Evolutionary conservation across 176 grass and related monocot species (phyloP).

Genomic region (Typha latifolia): DNA sequence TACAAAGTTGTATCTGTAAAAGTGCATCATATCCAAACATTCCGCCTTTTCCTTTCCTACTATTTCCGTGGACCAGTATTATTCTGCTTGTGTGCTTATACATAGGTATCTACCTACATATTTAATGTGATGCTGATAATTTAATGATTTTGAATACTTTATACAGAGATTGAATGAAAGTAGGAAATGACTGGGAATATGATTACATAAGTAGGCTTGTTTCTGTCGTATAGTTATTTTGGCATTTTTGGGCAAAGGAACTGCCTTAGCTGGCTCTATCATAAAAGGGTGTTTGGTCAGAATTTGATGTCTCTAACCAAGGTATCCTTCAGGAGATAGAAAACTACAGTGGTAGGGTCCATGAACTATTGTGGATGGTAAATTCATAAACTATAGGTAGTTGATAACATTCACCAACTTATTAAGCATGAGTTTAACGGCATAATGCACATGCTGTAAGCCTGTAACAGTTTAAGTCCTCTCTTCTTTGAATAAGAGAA

Average conservation of each 20-base stretch:
- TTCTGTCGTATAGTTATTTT: constrained; percentile 8
- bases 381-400: constrained; percentile 17
- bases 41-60: background rate
- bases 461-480: constrained; percentile 31
- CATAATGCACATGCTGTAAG: constrained; percentile 30
- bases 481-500: background rate
- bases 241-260: constrained; percentile 34
- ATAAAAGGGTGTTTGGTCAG: constrained; percentile 29
- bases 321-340: constrained; percentile 21
- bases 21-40: background rate
- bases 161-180: background rate
- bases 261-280: constrained; percentile 30
- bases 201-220: constrained; percentile 6
- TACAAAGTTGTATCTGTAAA: background rate
- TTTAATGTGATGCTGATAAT: background rate
- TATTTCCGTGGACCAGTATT: background rate
- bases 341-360: constrained; percentile 14
- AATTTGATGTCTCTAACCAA: constrained; percentile 20
- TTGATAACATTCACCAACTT: constrained; percentile 12
- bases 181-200: constrained; percentile 8
- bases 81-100: background rate
- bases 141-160: background rate
- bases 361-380: background rate
- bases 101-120: background rate
- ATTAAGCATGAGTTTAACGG: constrained; percentile 22